A percentile compares a stretch with the other conserved stretches of the same genome.
phyloP scores from a whole-genome alignment of 1,139 yeast genomes.

The Meyerozyma athensensis region DNA sequence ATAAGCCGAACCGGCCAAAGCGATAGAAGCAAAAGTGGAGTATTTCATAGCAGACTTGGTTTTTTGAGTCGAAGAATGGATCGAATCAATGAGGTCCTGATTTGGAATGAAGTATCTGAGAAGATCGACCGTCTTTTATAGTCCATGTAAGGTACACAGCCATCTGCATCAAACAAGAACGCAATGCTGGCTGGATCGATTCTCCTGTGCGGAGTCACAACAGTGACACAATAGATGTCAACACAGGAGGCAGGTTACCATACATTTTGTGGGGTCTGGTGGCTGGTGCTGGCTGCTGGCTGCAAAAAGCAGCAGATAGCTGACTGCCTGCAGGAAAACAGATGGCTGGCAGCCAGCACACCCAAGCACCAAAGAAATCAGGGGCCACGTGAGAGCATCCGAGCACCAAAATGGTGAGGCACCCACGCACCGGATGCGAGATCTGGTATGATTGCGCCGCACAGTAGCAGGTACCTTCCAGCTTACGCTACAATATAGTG shows the following conservation, averaged over 20 bases:
- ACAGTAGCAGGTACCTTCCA: no score
- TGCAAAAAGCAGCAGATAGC: no score
- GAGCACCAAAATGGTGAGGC: no score
- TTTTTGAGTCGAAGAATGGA: background rate
- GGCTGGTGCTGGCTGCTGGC: no score
- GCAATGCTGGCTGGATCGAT: background rate
- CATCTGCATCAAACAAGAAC: background rate
- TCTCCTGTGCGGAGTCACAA: background rate
- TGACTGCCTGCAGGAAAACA: no score
- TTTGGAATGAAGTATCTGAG: background rate
- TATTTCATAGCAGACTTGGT: slow-evolving; percentile 22
- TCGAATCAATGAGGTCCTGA: slow-evolving; percentile 3
- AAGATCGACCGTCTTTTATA: background rate
- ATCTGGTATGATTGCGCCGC: no score
- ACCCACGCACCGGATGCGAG: no score
- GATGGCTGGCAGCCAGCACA: no score
- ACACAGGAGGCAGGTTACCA: background rate
- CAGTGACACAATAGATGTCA: background rate
- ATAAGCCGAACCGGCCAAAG: slow-evolving; percentile 45
- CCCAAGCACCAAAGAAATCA: no score
- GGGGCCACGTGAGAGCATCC: no score
- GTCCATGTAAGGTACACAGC: background rate
- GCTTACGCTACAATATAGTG: no score
- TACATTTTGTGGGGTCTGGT: no score
- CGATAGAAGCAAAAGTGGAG: slow-evolving; percentile 22